These are phyloP conservation scores for Stipa capillata DNA, from an alignment of 176 grass and related monocot genomes.

Conservation along the genomic window DNA sequence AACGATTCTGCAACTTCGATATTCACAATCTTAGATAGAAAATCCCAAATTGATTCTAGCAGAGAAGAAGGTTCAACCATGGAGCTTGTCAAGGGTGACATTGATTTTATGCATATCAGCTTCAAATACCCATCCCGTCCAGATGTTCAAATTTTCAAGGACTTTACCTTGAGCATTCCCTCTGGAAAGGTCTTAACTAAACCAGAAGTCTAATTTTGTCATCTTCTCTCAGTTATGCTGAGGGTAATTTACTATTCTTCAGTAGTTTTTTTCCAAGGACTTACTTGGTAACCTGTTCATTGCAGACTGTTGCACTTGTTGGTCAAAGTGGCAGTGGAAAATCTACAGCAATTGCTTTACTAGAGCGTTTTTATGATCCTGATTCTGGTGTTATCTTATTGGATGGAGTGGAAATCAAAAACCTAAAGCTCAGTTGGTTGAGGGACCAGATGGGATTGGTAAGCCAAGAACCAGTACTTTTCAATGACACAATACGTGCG, in stretches of 20 bases:
- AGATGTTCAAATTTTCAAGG: slow-evolving; percentile 40
- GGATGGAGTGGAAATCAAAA: slow-evolving; percentile 37
- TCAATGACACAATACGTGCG: slow-evolving; percentile 37
- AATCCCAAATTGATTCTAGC: slow-evolving; percentile 22
- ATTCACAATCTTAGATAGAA: slow-evolving; percentile 14
- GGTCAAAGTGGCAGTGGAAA: slow-evolving; percentile 46
- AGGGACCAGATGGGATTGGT: slow-evolving; percentile 46
- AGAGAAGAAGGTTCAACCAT: slow-evolving; percentile 31
- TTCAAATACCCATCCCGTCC: slow-evolving; percentile 41
- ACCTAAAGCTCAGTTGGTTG: slow-evolving; percentile 34
- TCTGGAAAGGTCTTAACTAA: slow-evolving; percentile 26
- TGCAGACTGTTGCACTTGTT: slow-evolving; percentile 42
- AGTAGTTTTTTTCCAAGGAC: neutral
- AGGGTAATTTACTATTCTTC: neutral
- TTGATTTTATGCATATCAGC: slow-evolving; percentile 40
- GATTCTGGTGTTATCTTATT: slow-evolving; percentile 29
- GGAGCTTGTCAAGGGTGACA: slow-evolving; percentile 25
- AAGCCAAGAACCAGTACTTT: slow-evolving; percentile 49
- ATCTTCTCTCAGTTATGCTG: neutral
- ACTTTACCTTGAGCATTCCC: slow-evolving; percentile 33
- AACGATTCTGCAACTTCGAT: slow-evolving; percentile 20
- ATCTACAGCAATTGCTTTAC: slow-evolving; percentile 37
- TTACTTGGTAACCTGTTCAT: neutral
- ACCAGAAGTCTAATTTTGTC: neutral
- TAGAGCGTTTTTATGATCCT: slow-evolving; percentile 52